Conservation (phyloP, 305 asterid genomes). For the Fraxinus nigra region DNA sequence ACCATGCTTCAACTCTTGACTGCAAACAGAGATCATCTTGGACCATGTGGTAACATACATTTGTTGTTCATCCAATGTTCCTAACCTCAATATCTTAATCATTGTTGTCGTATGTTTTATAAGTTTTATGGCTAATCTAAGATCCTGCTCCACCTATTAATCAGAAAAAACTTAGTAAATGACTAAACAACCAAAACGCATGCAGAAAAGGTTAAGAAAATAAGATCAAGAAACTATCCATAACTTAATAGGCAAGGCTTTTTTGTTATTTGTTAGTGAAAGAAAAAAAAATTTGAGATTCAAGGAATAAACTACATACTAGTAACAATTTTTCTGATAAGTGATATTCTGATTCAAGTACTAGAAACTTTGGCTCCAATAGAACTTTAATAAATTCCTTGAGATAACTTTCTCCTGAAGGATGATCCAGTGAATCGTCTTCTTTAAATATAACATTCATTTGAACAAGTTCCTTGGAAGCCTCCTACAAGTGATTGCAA, state of each 20-base stretch:
- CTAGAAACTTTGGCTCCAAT: constrained; percentile 53
- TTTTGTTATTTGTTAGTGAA: neutral
- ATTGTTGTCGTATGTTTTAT: constrained; percentile 50
- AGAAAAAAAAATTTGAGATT: neutral
- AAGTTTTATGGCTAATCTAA: constrained; percentile 54
- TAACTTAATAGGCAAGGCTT: constrained; percentile 9
- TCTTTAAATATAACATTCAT: constrained; percentile 35
- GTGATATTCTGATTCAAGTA: constrained; percentile 66
- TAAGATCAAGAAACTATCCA: constrained; percentile 8
- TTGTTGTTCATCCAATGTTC: constrained; percentile 53
- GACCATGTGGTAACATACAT: constrained; percentile 62
- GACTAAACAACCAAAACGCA: constrained; percentile 3
- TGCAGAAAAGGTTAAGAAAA: constrained; percentile 11
- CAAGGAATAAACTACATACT: constrained; percentile 34
- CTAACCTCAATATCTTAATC: constrained; percentile 61
- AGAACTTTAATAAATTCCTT: constrained; percentile 48
- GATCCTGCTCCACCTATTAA: constrained; percentile 62
- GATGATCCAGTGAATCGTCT: constrained; percentile 30
- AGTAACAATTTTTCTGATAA: constrained; percentile 46
- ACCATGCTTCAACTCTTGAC: constrained; percentile 67
- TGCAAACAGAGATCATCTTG: constrained; percentile 50
- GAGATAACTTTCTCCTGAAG: constrained; percentile 34
- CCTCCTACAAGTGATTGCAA: constrained; percentile 39
- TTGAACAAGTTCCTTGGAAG: constrained; percentile 42
- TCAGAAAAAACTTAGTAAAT: constrained; percentile 25